phyloP scores from a whole-genome alignment of 2,329 filamentous ascomycete genomes.

The Trichoderma pleuroti region DNA sequence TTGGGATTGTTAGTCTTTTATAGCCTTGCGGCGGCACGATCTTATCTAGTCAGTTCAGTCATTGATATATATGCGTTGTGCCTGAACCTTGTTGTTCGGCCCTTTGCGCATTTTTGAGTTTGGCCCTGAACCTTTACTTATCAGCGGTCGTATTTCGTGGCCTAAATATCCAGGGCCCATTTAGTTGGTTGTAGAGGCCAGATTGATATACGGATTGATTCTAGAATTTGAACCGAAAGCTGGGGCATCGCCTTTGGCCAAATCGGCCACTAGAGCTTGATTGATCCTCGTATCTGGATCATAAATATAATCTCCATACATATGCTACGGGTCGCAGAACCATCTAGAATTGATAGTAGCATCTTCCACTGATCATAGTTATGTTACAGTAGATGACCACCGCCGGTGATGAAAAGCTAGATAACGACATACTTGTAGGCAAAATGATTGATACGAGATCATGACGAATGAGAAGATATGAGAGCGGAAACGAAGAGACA shows the following conservation, averaged over 20 bases:
- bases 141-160: neutral
- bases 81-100: neutral
- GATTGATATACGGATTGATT: neutral
- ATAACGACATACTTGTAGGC: neutral
- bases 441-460: neutral
- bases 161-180: neutral
- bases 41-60: neutral
- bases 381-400: too few species aligned
- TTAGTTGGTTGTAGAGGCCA: neutral
- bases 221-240: neutral
- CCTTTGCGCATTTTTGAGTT: neutral
- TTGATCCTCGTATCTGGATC: neutral
- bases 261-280: neutral
- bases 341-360: neutral
- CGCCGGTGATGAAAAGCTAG: too few species aligned
- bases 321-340: neutral
- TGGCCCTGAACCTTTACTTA: neutral
- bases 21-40: neutral
- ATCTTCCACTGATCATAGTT: neutral
- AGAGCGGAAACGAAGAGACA: neutral
- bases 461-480: neutral
- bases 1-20: neutral
- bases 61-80: neutral
- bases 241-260: neutral
- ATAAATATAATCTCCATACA: neutral